These are phyloP conservation scores for Selaginella moellendorffii DNA, from an alignment of 75 land plant species.

Conservation along the genomic window DNA sequence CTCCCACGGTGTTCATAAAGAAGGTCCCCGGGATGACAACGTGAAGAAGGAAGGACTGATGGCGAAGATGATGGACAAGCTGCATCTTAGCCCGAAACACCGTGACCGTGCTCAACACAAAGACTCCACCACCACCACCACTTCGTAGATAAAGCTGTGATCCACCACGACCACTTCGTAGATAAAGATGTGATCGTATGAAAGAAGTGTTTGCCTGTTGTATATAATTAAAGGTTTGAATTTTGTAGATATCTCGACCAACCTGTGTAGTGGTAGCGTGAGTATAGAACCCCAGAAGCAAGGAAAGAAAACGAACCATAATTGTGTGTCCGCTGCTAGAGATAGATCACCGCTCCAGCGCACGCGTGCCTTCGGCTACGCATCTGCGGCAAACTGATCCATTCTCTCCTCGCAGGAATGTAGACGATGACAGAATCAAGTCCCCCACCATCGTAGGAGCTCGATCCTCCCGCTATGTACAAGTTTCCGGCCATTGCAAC, in stretches of 20 bases:
- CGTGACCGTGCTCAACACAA: background rate
- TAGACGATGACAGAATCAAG: conserved; percentile 11
- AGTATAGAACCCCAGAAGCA: no score
- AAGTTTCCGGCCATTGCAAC: background rate
- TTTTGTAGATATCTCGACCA: no score
- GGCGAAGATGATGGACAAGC: conserved; percentile 22
- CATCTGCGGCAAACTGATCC: conserved; percentile 7
- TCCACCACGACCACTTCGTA: background rate
- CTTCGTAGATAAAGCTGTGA: background rate
- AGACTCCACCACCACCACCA: background rate
- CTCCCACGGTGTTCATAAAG: background rate
- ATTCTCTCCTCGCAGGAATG: background rate
- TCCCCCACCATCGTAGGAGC: conserved; percentile 14
- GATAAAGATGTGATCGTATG: background rate
- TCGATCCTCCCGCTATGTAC: conserved; percentile 12
- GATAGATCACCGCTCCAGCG: conserved; percentile 7
- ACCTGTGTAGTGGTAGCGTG: no score
- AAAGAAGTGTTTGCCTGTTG: no score
- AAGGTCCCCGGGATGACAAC: conserved; percentile 15
- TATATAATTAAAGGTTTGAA: no score
- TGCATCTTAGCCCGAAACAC: no score
- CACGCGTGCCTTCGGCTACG: conserved; percentile 8
- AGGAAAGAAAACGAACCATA: no score
- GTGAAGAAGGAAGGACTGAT: conserved; percentile 23
- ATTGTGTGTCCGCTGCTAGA: no score